Percentiles rank a stretch among this genome's conserved stretches.
Conservation (phyloP, 306 rosid species). For the Rosa persica region DNA sequence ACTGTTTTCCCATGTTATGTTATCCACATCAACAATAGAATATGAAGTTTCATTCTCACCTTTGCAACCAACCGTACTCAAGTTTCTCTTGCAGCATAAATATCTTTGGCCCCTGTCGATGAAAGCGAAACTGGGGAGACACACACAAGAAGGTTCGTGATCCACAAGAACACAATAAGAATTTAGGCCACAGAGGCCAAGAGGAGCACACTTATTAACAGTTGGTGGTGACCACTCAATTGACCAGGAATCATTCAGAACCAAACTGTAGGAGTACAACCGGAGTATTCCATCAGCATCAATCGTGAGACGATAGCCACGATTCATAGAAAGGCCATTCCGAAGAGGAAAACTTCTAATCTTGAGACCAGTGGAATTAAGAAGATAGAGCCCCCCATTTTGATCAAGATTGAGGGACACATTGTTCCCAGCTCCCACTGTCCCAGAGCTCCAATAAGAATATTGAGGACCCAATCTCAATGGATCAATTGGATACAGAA, state of each 20-base stretch:
- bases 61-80: neutral
- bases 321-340: neutral
- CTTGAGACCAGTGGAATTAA: neutral
- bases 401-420: slow-evolving; percentile 14
- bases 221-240: neutral
- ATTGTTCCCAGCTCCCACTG: neutral
- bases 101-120: neutral
- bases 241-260: slow-evolving; percentile 13
- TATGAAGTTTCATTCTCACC: neutral
- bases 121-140: slow-evolving; percentile 27
- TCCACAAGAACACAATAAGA: neutral
- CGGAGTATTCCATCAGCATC: slow-evolving; percentile 12
- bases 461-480: fast-evolving
- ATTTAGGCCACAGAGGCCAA: slow-evolving; percentile 13
- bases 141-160: slow-evolving; percentile 6
- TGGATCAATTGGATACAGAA: neutral
- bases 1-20: slow-evolving; percentile 8
- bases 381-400: slow-evolving; percentile 9
- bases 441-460: neutral
- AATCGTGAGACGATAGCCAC: neutral
- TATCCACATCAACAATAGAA: neutral
- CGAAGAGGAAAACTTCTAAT: neutral
- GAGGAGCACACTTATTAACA: neutral
- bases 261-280: slow-evolving; percentile 6
- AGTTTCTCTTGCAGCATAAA: slow-evolving; percentile 28